A percentile compares a stretch with the other conserved stretches of the same genome.
These are phyloP conservation scores for Tolypocladium ovalisporum DNA, from an alignment of 2,329 filamentous ascomycete species.

Conservation along the genomic window DNA sequence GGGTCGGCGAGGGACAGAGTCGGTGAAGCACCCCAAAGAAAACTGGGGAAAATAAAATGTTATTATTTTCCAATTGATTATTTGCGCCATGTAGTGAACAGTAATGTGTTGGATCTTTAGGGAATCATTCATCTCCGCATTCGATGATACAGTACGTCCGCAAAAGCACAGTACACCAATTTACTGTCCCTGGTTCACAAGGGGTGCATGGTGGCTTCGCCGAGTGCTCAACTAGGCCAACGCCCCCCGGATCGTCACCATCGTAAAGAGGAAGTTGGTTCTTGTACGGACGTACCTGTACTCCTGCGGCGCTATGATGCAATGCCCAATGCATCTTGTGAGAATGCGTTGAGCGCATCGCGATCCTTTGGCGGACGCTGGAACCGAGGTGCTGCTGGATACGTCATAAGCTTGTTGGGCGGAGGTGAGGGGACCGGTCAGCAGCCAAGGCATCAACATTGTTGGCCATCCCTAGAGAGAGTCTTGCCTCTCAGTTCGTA, in stretches of 20 bases:
- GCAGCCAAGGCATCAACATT: not conserved
- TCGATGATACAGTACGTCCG: not conserved
- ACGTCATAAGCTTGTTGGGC: not conserved
- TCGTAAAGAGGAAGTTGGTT: not conserved
- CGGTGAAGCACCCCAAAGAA: not conserved
- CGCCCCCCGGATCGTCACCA: not conserved
- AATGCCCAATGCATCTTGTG: not conserved
- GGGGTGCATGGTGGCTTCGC: not conserved
- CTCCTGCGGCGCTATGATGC: not conserved
- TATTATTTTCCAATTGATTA: not conserved
- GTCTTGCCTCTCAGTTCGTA: not conserved
- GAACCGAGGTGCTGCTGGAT: not conserved
- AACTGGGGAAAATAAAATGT: not conserved
- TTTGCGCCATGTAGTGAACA: not conserved
- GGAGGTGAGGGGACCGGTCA: not conserved
- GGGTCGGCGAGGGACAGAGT: not conserved
- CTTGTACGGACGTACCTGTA: no score
- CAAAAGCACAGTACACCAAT: no score
- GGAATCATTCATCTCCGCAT: not conserved
- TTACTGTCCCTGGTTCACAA: not conserved
- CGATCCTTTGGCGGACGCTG: not conserved
- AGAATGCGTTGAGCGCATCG: not conserved
- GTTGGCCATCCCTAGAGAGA: not conserved
- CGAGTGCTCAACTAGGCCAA: not conserved
- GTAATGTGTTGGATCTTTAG: not conserved